Conservation (phyloP, 139 green algal genomes). For the Spirogloea muscicola region DNA sequence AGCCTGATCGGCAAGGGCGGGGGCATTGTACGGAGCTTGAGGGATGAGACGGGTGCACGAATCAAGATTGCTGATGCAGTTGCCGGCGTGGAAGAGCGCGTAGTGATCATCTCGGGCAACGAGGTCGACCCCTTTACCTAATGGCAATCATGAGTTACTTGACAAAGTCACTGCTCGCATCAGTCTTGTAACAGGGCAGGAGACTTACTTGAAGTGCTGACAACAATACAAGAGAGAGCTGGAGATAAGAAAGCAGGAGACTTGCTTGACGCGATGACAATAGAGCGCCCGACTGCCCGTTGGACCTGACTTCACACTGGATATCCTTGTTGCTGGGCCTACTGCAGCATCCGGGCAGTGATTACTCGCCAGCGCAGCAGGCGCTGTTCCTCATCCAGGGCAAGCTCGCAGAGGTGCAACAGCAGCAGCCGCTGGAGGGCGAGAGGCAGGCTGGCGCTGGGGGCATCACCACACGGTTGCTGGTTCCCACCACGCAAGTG, state of each 20-base stretch:
- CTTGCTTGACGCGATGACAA: too few relatives aligned
- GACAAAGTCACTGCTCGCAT: neutral
- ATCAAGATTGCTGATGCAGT: constrained; percentile 45
- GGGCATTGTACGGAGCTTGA: constrained; percentile 40
- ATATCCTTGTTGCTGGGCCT: too few relatives aligned
- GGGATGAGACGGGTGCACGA: constrained; percentile 49
- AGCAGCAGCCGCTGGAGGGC: neutral
- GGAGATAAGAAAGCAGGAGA: too few relatives aligned
- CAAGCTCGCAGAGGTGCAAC: too few relatives aligned
- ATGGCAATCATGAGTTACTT: too few relatives aligned
- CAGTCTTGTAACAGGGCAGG: neutral
- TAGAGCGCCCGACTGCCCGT: too few relatives aligned
- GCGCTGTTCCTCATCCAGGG: constrained; percentile 32
- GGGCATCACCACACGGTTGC: neutral
- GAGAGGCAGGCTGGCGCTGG: neutral
- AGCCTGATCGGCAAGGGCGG: constrained; percentile 50
- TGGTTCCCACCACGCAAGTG: constrained; percentile 28
- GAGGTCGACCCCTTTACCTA: too few relatives aligned
- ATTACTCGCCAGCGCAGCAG: constrained; percentile 25
- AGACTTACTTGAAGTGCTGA: neutral
- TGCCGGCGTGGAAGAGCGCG: constrained; percentile 21
- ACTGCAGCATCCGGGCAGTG: too few relatives aligned
- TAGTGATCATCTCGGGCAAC: constrained; percentile 40
- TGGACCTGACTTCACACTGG: too few relatives aligned
- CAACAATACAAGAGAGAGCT: too few relatives aligned